Percentiles rank a stretch among this genome's conserved stretches.
phyloP scores from a whole-genome alignment of 352 stramenopile species.

The Labyrinthula sp. region DNA sequence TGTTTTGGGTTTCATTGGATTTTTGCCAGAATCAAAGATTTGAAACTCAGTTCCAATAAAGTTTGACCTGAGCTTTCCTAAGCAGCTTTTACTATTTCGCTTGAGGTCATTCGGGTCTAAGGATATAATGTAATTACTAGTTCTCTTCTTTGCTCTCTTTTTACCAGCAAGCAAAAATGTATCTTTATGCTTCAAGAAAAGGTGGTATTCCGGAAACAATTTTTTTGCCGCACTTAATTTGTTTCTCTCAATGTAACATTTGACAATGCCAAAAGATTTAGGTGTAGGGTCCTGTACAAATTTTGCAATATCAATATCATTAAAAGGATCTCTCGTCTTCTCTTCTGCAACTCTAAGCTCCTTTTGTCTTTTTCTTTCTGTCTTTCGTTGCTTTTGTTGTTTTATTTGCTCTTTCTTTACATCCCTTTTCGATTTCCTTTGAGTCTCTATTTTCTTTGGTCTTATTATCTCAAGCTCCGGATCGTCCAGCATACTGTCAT shows the following conservation, averaged over 20 bases:
- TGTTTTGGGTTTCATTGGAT: conserved; percentile 51
- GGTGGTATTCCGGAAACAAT: conserved; percentile 53
- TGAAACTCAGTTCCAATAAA: conserved; percentile 92
- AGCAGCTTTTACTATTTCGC: conserved; percentile 61
- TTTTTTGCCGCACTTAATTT: conserved; percentile 64
- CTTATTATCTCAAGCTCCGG: too few species aligned
- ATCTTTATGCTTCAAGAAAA: conserved; percentile 63
- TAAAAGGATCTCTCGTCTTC: too few species aligned
- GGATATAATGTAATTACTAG: conserved; percentile 84
- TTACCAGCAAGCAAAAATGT: conserved; percentile 84
- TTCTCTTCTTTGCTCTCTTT: conserved; percentile 82
- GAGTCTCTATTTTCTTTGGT: too few species aligned
- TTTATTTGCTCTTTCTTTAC: too few species aligned
- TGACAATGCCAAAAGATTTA: conserved; percentile 59
- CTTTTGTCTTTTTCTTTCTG: too few species aligned
- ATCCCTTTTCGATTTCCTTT: too few species aligned
- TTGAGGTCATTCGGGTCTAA: conserved; percentile 70
- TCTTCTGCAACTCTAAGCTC: too few species aligned
- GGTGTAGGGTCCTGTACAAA: conserved; percentile 51
- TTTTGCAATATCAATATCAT: too few species aligned
- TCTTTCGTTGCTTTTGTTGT: too few species aligned
- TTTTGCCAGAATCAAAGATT: conserved; percentile 73
- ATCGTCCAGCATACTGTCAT: too few species aligned
- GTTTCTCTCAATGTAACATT: conserved; percentile 80
- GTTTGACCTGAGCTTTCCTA: conserved; percentile 82